phyloP scores from a whole-genome alignment of 345 rosid species.

The Ceriops decandra region DNA sequence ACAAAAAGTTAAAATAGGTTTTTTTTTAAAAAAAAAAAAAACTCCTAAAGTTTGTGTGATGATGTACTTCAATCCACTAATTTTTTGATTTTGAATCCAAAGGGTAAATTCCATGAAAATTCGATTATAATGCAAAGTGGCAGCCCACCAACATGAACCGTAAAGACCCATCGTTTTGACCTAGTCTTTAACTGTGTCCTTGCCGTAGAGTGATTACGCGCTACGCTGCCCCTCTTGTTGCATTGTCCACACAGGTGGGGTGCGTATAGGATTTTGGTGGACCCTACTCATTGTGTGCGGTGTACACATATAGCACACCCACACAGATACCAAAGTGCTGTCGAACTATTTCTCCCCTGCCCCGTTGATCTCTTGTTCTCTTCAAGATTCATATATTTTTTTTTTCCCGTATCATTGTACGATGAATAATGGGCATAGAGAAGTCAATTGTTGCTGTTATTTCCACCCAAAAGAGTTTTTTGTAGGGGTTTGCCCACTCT shows the following conservation, averaged over 20 bases:
- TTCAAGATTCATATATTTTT: not conserved
- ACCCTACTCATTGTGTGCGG: conserved; percentile 3
- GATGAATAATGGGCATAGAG: conserved; percentile 57
- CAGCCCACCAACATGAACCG: no score
- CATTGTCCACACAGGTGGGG: conserved; percentile 10
- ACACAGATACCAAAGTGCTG: not conserved
- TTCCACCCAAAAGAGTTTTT: conserved; percentile 66
- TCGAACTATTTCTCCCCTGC: not conserved
- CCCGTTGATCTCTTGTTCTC: not conserved
- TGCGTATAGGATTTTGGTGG: conserved; percentile 6
- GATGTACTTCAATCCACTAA: no score
- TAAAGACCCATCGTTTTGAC: not conserved
- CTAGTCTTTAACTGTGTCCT: not conserved
- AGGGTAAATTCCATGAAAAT: not conserved
- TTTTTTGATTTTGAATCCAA: no score
- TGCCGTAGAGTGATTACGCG: no score
- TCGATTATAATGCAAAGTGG: not conserved
- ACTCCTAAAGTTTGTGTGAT: no score
- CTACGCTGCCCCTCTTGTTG: not conserved
- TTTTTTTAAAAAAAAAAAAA: not conserved
- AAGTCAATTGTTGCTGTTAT: conserved; percentile 56
- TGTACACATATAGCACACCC: not conserved
- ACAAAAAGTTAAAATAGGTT: not conserved
- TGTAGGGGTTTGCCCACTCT: conserved; percentile 75
- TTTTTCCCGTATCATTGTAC: not conserved